Evolutionary conservation across 1,139 yeast species (phyloP).

Genomic region (Suhomyces bokatorum): DNA sequence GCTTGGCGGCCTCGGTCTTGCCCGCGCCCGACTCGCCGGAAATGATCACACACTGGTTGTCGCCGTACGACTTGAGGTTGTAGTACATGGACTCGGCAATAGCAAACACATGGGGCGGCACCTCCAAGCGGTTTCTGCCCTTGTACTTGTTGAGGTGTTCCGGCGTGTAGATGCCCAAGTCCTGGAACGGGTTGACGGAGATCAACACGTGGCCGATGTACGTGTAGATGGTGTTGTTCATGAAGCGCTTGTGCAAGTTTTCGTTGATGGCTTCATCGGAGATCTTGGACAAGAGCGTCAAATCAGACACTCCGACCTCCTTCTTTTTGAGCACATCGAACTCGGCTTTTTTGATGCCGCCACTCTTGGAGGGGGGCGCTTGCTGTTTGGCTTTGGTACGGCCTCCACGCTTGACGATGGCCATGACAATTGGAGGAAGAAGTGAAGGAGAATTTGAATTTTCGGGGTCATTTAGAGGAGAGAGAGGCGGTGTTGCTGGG

Average conservation of each 20-base stretch:
- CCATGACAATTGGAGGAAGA: conserved; percentile 45
- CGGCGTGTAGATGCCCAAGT: conserved; percentile 89
- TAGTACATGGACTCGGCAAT: conserved; percentile 97
- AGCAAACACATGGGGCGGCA: conserved; percentile 98
- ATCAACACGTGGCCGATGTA: conserved; percentile 87
- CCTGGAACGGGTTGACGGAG: conserved; percentile 95
- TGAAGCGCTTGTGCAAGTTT: conserved; percentile 83
- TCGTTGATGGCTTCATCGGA: conserved; percentile 93
- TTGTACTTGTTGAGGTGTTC: conserved; percentile 72
- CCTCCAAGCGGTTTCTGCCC: conserved; percentile 92
- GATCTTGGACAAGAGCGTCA: conserved; percentile 84
- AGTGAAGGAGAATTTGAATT: background rate
- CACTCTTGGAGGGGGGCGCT: conserved; percentile 56
- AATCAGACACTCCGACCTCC: conserved; percentile 96
- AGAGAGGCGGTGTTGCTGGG: background rate
- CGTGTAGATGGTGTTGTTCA: conserved; percentile 87
- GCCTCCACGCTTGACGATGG: conserved; percentile 73
- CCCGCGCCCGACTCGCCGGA: conserved; percentile 99
- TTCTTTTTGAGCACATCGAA: conserved; percentile 87
- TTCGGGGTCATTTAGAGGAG: conserved; percentile 6
- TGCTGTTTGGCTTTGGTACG: conserved; percentile 60
- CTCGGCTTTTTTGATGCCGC: conserved; percentile 84
- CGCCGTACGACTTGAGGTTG: conserved; percentile 90
- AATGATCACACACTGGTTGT: conserved; percentile 95
- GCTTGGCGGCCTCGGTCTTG: conserved; percentile 97